Percentiles rank a stretch among this genome's conserved stretches.
Conservation (phyloP, 345 rosid genomes). For the Gossypium raimondii region DNA sequence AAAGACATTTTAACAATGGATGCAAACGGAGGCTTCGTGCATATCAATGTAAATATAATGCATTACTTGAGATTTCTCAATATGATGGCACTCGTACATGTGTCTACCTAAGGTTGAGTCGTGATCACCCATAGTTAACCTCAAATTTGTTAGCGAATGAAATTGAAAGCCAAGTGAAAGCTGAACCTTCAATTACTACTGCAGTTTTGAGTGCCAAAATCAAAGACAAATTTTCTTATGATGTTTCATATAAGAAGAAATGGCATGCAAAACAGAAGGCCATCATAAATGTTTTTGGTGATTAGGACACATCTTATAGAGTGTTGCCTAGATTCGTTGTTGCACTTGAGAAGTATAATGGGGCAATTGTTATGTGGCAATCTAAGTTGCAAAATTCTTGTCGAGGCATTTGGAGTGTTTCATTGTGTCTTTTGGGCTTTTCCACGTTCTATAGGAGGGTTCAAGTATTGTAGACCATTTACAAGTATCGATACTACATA, state of each 20-base stretch:
- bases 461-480: not conserved
- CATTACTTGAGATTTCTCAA: not conserved
- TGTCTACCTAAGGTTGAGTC: not conserved
- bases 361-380: not conserved
- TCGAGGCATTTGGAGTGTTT: not conserved
- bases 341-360: slow-evolving; percentile 4
- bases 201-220: no score
- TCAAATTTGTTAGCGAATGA: not conserved
- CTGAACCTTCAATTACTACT: no score
- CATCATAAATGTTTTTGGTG: not conserved
- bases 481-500: not conserved
- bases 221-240: no score
- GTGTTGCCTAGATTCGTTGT: not conserved
- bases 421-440: slow-evolving; percentile 5
- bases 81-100: not conserved
- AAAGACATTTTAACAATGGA: not conserved
- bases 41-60: not conserved
- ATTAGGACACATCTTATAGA: slow-evolving; percentile 5
- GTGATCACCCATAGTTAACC: not conserved
- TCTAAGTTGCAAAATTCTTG: not conserved
- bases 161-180: slow-evolving; percentile 1
- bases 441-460: not conserved
- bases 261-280: no score
- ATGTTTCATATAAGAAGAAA: no score
- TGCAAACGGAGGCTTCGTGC: not conserved